A percentile compares a stretch with the other conserved stretches of the same genome.
phyloP scores from a whole-genome alignment of 2,329 filamentous ascomycete genomes.

The Exserohilum turcica region DNA sequence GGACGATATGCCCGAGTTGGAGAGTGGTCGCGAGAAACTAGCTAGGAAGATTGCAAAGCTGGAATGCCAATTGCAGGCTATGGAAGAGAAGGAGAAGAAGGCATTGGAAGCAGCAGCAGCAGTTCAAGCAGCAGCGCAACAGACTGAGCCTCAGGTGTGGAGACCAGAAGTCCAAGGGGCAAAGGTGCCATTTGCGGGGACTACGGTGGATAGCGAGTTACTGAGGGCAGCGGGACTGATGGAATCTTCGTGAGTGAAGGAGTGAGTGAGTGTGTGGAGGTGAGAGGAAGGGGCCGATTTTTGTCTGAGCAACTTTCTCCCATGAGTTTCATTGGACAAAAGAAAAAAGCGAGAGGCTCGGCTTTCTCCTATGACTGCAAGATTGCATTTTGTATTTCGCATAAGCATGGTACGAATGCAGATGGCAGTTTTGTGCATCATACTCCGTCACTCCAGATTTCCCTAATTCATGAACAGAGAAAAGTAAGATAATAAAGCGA shows the following conservation, averaged over 20 bases:
- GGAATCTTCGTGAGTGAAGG: neutral
- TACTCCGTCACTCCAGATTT: too few species aligned
- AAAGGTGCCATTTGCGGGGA: conserved; percentile 37
- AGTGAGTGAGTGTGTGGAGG: neutral
- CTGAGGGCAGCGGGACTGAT: conserved; percentile 37
- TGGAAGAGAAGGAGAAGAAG: conserved; percentile 22
- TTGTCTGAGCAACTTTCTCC: too few species aligned
- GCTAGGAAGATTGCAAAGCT: conserved; percentile 24
- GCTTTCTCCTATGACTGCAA: too few species aligned
- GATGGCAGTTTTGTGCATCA: too few species aligned
- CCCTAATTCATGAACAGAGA: too few species aligned
- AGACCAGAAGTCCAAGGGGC: conserved; percentile 23
- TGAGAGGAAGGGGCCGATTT: too few species aligned
- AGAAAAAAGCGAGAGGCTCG: too few species aligned
- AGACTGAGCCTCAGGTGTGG: conserved; percentile 22
- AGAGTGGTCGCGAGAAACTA: conserved; percentile 25
- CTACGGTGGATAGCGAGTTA: conserved; percentile 38
- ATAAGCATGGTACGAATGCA: too few species aligned
- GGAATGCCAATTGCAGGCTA: conserved; percentile 19
- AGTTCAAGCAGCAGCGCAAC: conserved; percentile 20
- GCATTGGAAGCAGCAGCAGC: conserved; percentile 14
- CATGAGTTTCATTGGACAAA: too few species aligned
- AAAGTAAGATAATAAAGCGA: too few species aligned
- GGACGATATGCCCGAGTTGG: conserved; percentile 15
- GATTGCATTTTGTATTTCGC: too few species aligned